These are phyloP conservation scores for Crotalaria pallida DNA, from an alignment of 306 rosid genomes.

Conservation along the genomic window DNA sequence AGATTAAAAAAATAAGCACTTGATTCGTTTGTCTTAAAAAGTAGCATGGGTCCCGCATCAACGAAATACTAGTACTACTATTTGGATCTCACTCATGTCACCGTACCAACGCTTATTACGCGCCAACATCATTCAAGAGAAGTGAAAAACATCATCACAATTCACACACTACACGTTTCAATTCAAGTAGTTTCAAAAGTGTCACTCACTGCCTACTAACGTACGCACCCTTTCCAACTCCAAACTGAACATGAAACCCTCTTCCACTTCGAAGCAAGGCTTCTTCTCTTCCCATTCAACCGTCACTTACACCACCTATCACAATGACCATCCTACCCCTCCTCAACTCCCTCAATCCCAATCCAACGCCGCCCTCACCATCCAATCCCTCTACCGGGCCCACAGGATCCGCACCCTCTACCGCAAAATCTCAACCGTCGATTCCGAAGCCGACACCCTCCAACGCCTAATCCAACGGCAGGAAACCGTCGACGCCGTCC, in stretches of 20 bases:
- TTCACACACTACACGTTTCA: not conserved
- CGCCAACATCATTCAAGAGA: constrained; percentile 40
- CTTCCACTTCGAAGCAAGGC: constrained; percentile 25
- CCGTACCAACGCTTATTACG: not conserved
- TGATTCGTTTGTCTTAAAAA: not conserved
- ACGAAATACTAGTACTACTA: no score
- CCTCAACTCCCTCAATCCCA: not conserved
- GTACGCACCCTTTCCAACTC: not conserved
- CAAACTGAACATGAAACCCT: constrained; percentile 38
- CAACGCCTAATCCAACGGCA: constrained; percentile 72
- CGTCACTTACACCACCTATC: constrained; percentile 40
- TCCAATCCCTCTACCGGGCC: constrained; percentile 71
- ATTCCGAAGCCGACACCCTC: constrained; percentile 53
- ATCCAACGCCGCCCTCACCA: constrained; percentile 48
- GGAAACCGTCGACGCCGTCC: constrained; percentile 88
- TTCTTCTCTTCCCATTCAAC: constrained; percentile 24
- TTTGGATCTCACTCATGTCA: not conserved
- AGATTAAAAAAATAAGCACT: not conserved
- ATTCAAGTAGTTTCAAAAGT: not conserved
- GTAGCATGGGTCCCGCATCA: constrained; percentile 1
- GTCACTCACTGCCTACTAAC: not conserved
- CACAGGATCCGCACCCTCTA: constrained; percentile 62
- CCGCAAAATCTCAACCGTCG: constrained; percentile 49
- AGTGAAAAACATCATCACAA: no score
- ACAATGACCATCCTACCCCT: constrained; percentile 52